Evolutionary conservation across 768 basidiomycete species (phyloP).

Genomic region (Gymnopilus junonius): DNA sequence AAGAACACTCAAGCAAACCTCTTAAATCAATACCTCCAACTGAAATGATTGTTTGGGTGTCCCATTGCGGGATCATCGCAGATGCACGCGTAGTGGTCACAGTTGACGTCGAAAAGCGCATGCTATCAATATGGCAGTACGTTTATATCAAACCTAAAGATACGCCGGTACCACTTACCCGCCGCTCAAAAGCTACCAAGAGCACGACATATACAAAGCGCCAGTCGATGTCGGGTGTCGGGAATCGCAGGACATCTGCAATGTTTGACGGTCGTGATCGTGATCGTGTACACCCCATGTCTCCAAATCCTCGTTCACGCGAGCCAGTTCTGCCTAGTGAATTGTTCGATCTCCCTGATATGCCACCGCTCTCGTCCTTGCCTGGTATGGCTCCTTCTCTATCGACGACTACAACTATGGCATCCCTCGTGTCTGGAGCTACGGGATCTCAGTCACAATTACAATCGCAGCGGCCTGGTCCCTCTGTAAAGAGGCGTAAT

Average conservation of each 20-base stretch:
- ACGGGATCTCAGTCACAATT: constrained; percentile 18
- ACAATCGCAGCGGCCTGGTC: constrained; percentile 31
- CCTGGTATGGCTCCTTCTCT: constrained; percentile 58
- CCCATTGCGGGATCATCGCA: constrained; percentile 51
- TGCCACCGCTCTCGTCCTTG: constrained; percentile 49
- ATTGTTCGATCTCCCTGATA: constrained; percentile 41
- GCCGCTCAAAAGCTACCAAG: constrained; percentile 13
- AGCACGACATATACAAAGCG: constrained; percentile 33
- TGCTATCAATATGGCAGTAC: constrained; percentile 75
- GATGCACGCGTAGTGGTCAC: constrained; percentile 60
- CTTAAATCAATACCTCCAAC: constrained; percentile 61
- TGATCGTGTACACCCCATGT: constrained; percentile 41
- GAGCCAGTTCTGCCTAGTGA: constrained; percentile 40
- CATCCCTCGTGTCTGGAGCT: constrained; percentile 45
- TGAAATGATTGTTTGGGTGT: constrained; percentile 70
- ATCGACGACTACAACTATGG: constrained; percentile 57
- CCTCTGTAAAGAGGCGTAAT: constrained; percentile 41
- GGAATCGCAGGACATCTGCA: constrained; percentile 43
- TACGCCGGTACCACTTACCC: constrained; percentile 45
- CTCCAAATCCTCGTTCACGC: constrained; percentile 37
- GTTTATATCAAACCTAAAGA: constrained; percentile 66
- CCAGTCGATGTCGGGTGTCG: constrained; percentile 40
- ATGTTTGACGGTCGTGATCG: constrained; percentile 38
- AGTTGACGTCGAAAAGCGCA: constrained; percentile 53
- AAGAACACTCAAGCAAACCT: constrained; percentile 52